Conservation (phyloP, 2,329 filamentous ascomycete genomes). For the Penicillium hordei region DNA sequence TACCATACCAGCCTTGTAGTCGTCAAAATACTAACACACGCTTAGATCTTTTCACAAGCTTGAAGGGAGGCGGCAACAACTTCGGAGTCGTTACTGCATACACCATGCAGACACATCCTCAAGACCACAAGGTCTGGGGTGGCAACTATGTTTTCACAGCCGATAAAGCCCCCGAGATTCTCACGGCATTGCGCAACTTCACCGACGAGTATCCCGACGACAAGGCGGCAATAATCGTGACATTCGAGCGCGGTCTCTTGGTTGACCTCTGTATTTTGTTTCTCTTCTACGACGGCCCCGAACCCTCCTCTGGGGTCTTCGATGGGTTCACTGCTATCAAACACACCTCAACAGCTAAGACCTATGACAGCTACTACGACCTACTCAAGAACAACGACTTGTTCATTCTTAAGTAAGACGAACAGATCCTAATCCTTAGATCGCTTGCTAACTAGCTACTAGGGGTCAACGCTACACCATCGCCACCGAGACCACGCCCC, state of each 20-base stretch:
- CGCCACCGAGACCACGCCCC: conserved; percentile 41
- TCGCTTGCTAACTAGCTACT: neutral
- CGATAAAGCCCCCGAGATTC: conserved; percentile 38
- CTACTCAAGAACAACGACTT: conserved; percentile 48
- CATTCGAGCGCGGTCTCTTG: conserved; percentile 49
- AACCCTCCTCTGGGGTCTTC: conserved; percentile 55
- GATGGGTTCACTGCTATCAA: conserved; percentile 55
- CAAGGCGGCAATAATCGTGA: conserved; percentile 62
- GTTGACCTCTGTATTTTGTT: conserved; percentile 61
- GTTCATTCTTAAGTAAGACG: conserved; percentile 30
- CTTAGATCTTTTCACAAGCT: conserved; percentile 42
- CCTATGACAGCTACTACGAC: conserved; percentile 49
- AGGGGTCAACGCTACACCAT: conserved; percentile 44
- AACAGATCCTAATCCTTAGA: neutral
- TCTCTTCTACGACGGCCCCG: conserved; percentile 61
- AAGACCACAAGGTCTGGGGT: conserved; percentile 46
- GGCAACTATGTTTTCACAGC: conserved; percentile 46
- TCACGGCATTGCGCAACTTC: conserved; percentile 37
- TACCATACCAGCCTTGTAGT: too few species aligned
- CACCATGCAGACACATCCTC: conserved; percentile 35
- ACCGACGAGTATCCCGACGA: conserved; percentile 54
- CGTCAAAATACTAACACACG: neutral
- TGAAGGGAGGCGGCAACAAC: conserved; percentile 48
- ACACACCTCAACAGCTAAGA: conserved; percentile 49
- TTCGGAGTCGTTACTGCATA: conserved; percentile 48